These are phyloP conservation scores for Lolium rigidum DNA, from an alignment of 176 grass and related monocot species.

Conservation along the genomic window DNA sequence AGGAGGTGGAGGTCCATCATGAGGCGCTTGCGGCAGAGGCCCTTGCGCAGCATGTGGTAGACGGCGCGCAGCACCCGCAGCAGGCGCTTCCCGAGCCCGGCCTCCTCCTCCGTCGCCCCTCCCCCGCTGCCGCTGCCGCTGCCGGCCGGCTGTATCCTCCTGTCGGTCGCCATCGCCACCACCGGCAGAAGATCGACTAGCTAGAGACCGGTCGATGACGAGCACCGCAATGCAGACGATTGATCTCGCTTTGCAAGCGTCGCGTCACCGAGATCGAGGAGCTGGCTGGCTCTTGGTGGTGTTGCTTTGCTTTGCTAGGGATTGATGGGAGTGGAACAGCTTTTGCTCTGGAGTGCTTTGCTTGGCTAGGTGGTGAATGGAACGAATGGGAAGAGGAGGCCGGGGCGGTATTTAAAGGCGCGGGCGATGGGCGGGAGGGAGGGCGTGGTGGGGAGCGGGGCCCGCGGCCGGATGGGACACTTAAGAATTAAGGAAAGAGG, in stretches of 20 bases:
- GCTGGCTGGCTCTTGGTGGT: neutral
- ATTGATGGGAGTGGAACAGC: neutral
- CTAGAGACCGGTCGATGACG: neutral
- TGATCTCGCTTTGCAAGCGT: neutral
- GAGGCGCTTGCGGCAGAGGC: slow-evolving; percentile 76
- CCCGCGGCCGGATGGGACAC: slow-evolving; percentile 44
- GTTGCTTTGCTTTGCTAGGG: neutral
- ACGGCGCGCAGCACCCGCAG: slow-evolving; percentile 60
- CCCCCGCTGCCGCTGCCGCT: neutral
- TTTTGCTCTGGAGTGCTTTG: neutral
- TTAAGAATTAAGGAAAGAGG: slow-evolving; percentile 48
- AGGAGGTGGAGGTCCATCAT: slow-evolving; percentile 80
- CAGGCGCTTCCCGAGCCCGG: slow-evolving; percentile 61
- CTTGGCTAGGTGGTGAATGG: slow-evolving; percentile 43
- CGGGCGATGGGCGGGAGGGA: neutral
- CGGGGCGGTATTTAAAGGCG: slow-evolving; percentile 54
- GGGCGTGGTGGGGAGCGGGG: neutral
- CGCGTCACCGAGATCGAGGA: neutral
- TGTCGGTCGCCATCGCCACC: slow-evolving; percentile 10
- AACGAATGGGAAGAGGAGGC: slow-evolving; percentile 55
- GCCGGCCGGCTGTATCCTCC: slow-evolving; percentile 23
- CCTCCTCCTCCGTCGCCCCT: neutral
- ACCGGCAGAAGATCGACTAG: neutral
- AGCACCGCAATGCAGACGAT: neutral
- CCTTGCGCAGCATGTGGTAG: slow-evolving; percentile 81